phyloP scores from a whole-genome alignment of 257 asterid species.

The Solanum dulcamara region DNA sequence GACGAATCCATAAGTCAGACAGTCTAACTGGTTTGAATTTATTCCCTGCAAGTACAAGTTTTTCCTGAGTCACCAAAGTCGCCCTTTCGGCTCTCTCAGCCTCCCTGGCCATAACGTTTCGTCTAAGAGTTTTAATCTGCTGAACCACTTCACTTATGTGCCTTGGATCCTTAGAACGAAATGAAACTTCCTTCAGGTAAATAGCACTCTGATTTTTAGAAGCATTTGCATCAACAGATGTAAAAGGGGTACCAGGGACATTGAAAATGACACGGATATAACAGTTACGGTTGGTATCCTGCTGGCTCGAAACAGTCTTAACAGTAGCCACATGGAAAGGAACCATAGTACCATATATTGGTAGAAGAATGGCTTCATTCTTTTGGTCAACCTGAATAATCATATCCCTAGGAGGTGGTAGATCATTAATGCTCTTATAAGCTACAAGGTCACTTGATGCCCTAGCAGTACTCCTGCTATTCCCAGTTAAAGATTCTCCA shows the following conservation, averaged over 20 bases:
- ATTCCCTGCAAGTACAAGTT: constrained; percentile 11
- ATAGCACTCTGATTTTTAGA: constrained; percentile 9
- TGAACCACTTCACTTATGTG: constrained; percentile 18
- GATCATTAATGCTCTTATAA: constrained; percentile 15
- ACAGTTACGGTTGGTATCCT: constrained; percentile 20
- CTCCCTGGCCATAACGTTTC: constrained; percentile 9
- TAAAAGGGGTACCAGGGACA: constrained; percentile 16
- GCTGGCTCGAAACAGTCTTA: constrained; percentile 21
- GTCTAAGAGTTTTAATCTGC: constrained; percentile 11
- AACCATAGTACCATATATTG: constrained; percentile 16
- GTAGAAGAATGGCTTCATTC: constrained; percentile 15
- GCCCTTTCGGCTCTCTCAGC: constrained; percentile 14
- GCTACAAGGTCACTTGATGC: constrained; percentile 13
- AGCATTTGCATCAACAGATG: constrained; percentile 9
- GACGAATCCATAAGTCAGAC: constrained; percentile 8
- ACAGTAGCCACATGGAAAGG: constrained; percentile 21
- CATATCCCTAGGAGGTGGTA: constrained; percentile 17
- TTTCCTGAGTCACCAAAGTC: constrained; percentile 15
- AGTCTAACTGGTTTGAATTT: constrained; percentile 16
- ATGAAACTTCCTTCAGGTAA: constrained; percentile 13
- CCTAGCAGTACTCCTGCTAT: constrained; percentile 1
- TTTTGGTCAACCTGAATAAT: constrained; percentile 23
- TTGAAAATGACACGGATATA: constrained; percentile 16
- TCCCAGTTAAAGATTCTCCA: neutral
- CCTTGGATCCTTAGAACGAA: constrained; percentile 18